A percentile compares a stretch with the other conserved stretches of the same genome.
These are phyloP conservation scores for Plenodomus biglobosus DNA, from an alignment of 2,329 filamentous ascomycete species.

Conservation along the genomic window DNA sequence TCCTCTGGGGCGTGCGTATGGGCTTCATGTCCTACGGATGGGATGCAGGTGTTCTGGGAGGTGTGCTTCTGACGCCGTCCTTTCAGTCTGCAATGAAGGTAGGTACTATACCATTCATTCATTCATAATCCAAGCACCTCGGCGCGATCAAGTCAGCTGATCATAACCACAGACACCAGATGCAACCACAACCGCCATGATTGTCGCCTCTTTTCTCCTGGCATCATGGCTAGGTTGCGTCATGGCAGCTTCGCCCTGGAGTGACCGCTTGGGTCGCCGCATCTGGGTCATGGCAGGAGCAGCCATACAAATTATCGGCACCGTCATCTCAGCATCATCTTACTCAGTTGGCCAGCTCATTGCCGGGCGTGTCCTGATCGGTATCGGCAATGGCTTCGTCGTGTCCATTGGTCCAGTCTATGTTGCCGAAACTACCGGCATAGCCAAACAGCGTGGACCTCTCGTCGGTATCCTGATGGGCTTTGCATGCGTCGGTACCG, in stretches of 20 bases:
- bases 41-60: conserved; percentile 12
- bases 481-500: conserved; percentile 51
- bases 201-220: too few relatives aligned
- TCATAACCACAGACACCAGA: neutral
- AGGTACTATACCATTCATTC: too few relatives aligned
- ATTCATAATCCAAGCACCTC: neutral
- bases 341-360: conserved; percentile 51
- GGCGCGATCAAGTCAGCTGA: neutral
- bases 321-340: conserved; percentile 48
- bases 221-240: too few relatives aligned
- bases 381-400: conserved; percentile 51
- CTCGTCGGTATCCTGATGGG: conserved; percentile 34
- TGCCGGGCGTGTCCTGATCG: conserved; percentile 49
- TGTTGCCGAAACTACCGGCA: conserved; percentile 15
- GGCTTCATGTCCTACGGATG: too few relatives aligned
- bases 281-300: conserved; percentile 51
- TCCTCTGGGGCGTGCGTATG: too few relatives aligned
- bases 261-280: conserved; percentile 31
- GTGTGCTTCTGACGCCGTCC: conserved; percentile 6
- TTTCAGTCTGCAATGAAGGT: conserved; percentile 9
- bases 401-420: conserved; percentile 47
- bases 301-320: conserved; percentile 49
- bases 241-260: too few relatives aligned
- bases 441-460: conserved; percentile 38
- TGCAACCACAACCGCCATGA: too few relatives aligned